These are phyloP conservation scores for Paraphaeosphaeria sporulosa DNA, from an alignment of 2,329 filamentous ascomycete genomes.

Conservation along the genomic window DNA sequence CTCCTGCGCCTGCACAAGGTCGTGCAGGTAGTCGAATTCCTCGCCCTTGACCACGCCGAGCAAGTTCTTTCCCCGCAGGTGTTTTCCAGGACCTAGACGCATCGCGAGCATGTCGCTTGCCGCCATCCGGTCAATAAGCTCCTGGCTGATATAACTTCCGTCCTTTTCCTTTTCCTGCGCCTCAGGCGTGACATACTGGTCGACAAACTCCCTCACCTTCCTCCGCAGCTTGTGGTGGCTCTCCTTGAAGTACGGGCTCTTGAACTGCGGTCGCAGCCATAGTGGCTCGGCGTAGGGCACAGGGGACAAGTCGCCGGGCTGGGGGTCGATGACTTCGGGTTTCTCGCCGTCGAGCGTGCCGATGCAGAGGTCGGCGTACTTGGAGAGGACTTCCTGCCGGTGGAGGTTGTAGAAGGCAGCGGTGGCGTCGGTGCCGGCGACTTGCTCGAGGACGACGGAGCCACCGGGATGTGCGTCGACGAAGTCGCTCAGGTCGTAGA, in stretches of 20 bases:
- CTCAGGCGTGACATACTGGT: conserved; percentile 74
- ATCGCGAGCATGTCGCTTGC: conserved; percentile 77
- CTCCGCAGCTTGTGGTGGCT: conserved; percentile 73
- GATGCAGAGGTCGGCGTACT: conserved; percentile 77
- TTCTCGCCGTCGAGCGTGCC: conserved; percentile 79
- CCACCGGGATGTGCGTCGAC: conserved; percentile 85
- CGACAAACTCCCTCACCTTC: conserved; percentile 76
- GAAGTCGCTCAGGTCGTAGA: conserved; percentile 88
- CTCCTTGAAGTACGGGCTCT: conserved; percentile 81
- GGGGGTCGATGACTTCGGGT: conserved; percentile 73
- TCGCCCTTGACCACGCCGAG: conserved; percentile 75
- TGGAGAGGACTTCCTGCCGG: conserved; percentile 84
- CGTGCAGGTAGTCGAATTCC: conserved; percentile 89
- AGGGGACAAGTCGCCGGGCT: conserved; percentile 74
- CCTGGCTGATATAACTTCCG: conserved; percentile 72
- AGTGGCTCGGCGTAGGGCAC: conserved; percentile 87
- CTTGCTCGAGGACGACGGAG: conserved; percentile 78
- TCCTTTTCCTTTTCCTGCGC: conserved; percentile 78
- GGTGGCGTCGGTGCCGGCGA: conserved; percentile 83
- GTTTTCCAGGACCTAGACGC: conserved; percentile 83
- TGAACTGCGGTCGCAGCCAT: conserved; percentile 80
- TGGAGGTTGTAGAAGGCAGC: conserved; percentile 90
- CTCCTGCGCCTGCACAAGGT: conserved; percentile 79
- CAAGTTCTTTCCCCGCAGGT: conserved; percentile 74
- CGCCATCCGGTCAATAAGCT: conserved; percentile 81